Evolutionary conservation across 441 rosid species (phyloP).

Genomic region (Pelargonium cotyledonis): DNA sequence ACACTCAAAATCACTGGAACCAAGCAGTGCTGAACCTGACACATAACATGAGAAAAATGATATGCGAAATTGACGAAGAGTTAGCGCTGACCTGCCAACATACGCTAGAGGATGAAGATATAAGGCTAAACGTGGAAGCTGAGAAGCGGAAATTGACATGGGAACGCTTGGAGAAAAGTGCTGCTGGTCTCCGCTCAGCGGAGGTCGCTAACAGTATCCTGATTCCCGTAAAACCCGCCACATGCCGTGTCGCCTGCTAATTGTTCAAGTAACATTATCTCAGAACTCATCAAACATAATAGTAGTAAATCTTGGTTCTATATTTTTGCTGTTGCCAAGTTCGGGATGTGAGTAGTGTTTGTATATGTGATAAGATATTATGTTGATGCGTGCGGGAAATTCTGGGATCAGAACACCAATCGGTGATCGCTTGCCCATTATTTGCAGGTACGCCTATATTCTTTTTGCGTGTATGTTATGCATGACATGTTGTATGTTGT

Average conservation of each 20-base stretch:
- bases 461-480: slow-evolving; percentile 14
- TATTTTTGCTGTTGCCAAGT: slow-evolving; percentile 13
- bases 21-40: slow-evolving; percentile 65
- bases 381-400: slow-evolving; percentile 21
- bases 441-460: slow-evolving; percentile 14
- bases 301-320: slow-evolving; percentile 16
- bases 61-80: slow-evolving; percentile 62
- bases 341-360: slow-evolving; percentile 25
- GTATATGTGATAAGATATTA: slow-evolving; percentile 29
- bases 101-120: slow-evolving; percentile 53
- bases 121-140: slow-evolving; percentile 26
- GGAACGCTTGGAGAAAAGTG: slow-evolving; percentile 50
- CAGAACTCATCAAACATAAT: slow-evolving; percentile 4
- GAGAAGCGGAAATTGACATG: slow-evolving; percentile 55
- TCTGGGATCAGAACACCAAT: slow-evolving; percentile 10
- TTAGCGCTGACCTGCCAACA: slow-evolving; percentile 41
- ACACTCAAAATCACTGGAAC: slow-evolving; percentile 62
- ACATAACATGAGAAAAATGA: slow-evolving; percentile 44
- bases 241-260: slow-evolving; percentile 47
- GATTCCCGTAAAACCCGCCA: slow-evolving; percentile 30
- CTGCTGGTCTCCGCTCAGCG: slow-evolving; percentile 34
- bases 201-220: slow-evolving; percentile 21
- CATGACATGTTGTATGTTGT: slow-evolving; percentile 21
- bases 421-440: slow-evolving; percentile 21
- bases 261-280: slow-evolving; percentile 10